Base-by-base conservation (phyloP, 2,329 filamentous ascomycete species). In the Phymatotrichopsis omnivora region DNA sequence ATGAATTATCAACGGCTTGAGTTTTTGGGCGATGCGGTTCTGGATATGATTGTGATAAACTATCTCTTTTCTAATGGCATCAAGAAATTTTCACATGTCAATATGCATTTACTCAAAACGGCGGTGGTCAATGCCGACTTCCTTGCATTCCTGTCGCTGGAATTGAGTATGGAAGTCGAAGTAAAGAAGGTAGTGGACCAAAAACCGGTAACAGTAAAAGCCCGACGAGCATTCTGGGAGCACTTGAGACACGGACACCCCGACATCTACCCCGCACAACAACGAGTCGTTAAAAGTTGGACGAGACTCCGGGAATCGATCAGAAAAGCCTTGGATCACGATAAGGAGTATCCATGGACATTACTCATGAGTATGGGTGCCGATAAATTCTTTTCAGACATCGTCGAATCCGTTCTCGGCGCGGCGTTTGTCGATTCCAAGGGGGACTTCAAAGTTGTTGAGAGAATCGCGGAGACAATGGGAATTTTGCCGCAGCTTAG, bases 21-120 rank as follows among this genome's bases (percentile, higher is more conserved):
- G 59, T 94, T 91, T 57, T 67, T 95, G 0, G 89, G 89, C 1
- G 89, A 96, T 56, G 75, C 85, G 0, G 68, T 95, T 2, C 74
- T 96, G 0, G 89, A 96, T 62, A 73, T 78, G 56, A 67, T 94
- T 44, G 67, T 95, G 37, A 76, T 84, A 6, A 67, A 65, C 0
- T 68, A 65, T n/a, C 64, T 89, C 5, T 82, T 75, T 61, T 27
- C 25, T 23, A 42, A 41, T 8, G 54, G 60, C 2, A 63, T 75
- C 8, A n/a, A n/a, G n/a, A n/a, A n/a, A n/a, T n/a, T n/a, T n/a
- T 61, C 67, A 2, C 73, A 75, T 38, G 64, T 68, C 37, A 65
- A 73, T n/a, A 84, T 96, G 75, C 85, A 93, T 56, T 66, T 77
- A 2, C 67, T 89, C 45, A 80, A 83, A 46, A 78, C 81, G 1